Evolutionary conservation across 208 protist genomes (phyloP).

Genomic region (Trypanosoma mega): DNA sequence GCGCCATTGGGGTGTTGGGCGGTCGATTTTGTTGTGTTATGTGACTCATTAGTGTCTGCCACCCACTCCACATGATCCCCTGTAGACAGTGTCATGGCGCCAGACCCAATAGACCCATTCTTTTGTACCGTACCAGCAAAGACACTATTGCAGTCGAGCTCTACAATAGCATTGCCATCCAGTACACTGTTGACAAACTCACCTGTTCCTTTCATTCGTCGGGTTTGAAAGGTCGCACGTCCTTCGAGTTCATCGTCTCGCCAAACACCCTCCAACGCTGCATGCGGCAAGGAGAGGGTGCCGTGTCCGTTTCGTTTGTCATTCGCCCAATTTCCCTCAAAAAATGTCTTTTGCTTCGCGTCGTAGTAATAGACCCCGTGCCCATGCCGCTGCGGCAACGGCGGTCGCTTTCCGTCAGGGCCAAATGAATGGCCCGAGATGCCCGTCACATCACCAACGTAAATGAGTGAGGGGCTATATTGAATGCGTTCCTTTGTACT

Average conservation of each 20-base stretch:
- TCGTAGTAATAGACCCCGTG: constrained; percentile 41
- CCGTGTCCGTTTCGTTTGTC: constrained; percentile 52
- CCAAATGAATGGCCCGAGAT: background rate
- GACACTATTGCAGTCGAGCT: constrained; percentile 41
- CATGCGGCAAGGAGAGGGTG: constrained; percentile 41
- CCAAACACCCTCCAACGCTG: constrained; percentile 58
- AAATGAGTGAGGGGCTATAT: constrained; percentile 34
- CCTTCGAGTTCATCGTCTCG: constrained; percentile 34
- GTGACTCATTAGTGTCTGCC: too few relatives aligned
- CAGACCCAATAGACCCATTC: constrained; percentile 21
- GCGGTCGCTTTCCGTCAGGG: constrained; percentile 16
- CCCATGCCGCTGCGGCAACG: constrained; percentile 27
- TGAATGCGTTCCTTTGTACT: constrained; percentile 16
- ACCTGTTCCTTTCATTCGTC: constrained; percentile 19
- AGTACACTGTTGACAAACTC: constrained; percentile 17
- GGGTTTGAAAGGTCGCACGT: constrained; percentile 32
- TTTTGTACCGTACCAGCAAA: constrained; percentile 40
- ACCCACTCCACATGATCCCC: constrained; percentile 66
- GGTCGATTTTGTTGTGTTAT: too few relatives aligned
- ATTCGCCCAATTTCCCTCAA: constrained; percentile 48
- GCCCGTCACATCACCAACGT: constrained; percentile 23
- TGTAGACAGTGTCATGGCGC: constrained; percentile 35
- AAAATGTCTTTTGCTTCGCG: constrained; percentile 31
- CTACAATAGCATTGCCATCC: constrained; percentile 39
- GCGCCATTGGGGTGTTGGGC: too few relatives aligned